Base-by-base conservation (phyloP, 495 filamentous ascomycete species). In the Penicillium taxi region DNA sequence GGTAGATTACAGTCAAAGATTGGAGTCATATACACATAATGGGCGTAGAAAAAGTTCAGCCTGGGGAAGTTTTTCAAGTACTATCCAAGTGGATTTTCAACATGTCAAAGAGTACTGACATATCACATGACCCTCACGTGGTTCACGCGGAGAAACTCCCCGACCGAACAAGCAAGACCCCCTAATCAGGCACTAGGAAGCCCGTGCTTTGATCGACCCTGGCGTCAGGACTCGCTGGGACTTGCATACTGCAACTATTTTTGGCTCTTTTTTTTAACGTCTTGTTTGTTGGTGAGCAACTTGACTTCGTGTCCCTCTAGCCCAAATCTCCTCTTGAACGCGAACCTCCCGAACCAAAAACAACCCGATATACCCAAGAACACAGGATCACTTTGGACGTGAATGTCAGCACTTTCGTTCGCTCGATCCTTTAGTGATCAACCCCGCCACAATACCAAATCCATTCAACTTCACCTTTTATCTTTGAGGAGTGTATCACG, bases 121-220 rank as follows among this genome's bases (percentile, higher is more conserved):
- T n/a, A n/a, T n/a, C n/a, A n/a, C n/a, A n/a, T n/a, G n/a, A n/a
- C n/a, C n/a, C n/a, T 41, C 48, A 51, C 48, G 48, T 47, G 48
- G 22, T 7, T 24, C 6, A 16, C 1, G 20, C 47, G 39, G 44
- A 32, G 32, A 42, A 41, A 48, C 44, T 52, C 41, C 41, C 41
- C 48, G 41, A 35, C n/a, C 11, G 21, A 29, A 13, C 20, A 25
- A 29, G 11, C 38, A 13, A n/a, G 42, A 32, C 48, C 52, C 48
- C 48, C 48, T 55, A 52, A 52, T 46, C 45, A 40, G 44, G 33
- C 33, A 41, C 41, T 40, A 32, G 22, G 32, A 46, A 23, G 45
- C 43, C 50, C 42, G 49, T 48, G 52, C 49, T 56, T 56, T 42
- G 49, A 55, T 55, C 47, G 47, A 50, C 47, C 48, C 51, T 54